A percentile compares a stretch with the other conserved stretches of the same genome.
Conservation (phyloP, 305 asterid genomes). For the Fraxinus velutina region DNA sequence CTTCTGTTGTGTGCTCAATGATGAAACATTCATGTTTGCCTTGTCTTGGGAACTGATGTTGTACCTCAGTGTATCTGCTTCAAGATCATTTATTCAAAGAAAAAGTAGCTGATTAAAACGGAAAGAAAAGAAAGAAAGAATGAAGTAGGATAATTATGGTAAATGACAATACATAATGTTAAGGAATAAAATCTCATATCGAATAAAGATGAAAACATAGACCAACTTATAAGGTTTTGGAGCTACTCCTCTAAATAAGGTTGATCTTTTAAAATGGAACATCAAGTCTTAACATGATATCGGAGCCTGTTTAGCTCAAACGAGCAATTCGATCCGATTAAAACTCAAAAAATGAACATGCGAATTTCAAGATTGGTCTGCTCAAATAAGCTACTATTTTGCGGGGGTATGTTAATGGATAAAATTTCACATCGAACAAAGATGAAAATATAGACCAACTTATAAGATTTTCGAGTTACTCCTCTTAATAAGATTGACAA, state of each 20-base stretch:
- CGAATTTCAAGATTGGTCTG: not conserved
- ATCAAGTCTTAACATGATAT: not conserved
- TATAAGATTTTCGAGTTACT: too few species aligned
- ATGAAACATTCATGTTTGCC: constrained; percentile 26
- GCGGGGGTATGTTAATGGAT: not conserved
- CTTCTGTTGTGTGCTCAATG: constrained; percentile 31
- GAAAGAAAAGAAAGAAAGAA: not conserved
- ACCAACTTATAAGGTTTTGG: not conserved
- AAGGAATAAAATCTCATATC: not conserved
- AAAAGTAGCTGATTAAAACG: not conserved
- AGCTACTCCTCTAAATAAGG: not conserved
- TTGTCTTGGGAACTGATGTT: constrained; percentile 16
- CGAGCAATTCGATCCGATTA: not conserved
- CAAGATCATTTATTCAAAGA: constrained; percentile 21
- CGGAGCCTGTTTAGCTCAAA: too few species aligned
- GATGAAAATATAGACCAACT: not conserved
- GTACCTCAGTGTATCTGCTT: constrained; percentile 34
- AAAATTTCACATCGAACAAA: not conserved
- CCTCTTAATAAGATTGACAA: not conserved
- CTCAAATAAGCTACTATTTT: not conserved
- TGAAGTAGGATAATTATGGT: not conserved
- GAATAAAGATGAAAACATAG: not conserved
- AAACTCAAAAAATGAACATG: not conserved
- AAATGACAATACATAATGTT: not conserved
- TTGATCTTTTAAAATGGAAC: too few species aligned